Conservation (phyloP, 2,329 filamentous ascomycete species). For the Alternaria postmessia region DNA sequence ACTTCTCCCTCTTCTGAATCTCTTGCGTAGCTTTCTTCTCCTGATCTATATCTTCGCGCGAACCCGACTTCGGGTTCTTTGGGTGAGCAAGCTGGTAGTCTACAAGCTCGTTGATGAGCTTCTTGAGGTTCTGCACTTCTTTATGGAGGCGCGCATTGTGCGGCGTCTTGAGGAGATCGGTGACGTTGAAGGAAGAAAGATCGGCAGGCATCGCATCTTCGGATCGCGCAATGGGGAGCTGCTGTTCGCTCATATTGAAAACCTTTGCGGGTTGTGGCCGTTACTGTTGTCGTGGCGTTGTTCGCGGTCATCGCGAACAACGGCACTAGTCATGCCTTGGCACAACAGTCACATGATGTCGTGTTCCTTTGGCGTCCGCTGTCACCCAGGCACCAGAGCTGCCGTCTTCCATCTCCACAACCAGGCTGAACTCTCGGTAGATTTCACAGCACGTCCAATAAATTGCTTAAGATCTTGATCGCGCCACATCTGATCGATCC, state of each 20-base stretch:
- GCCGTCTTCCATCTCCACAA: neutral
- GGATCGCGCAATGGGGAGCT: neutral
- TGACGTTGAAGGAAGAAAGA: slow-evolving; percentile 31
- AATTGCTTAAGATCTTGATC: neutral
- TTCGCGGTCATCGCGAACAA: neutral
- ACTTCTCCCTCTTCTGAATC: slow-evolving; percentile 66
- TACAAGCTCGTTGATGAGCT: slow-evolving; percentile 42
- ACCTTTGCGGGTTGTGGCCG: neutral
- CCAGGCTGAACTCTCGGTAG: neutral
- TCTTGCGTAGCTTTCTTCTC: slow-evolving; percentile 36
- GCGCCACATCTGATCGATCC: neutral
- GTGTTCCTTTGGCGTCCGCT: neutral
- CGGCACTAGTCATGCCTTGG: neutral
- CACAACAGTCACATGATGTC: neutral
- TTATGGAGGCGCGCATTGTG: slow-evolving; percentile 42
- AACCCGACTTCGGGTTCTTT: slow-evolving; percentile 21
- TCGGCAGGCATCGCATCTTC: slow-evolving; percentile 23
- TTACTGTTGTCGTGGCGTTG: neutral
- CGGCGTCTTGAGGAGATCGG: slow-evolving; percentile 38
- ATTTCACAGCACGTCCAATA: neutral
- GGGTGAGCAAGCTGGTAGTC: slow-evolving; percentile 44
- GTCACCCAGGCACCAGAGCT: neutral
- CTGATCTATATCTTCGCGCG: slow-evolving; percentile 33
- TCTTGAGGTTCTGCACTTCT: slow-evolving; percentile 44
- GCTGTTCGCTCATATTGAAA: slow-evolving; percentile 19